Base-by-base conservation (phyloP, 2,329 filamentous ascomycete species). In the Alternaria gansuensis region DNA sequence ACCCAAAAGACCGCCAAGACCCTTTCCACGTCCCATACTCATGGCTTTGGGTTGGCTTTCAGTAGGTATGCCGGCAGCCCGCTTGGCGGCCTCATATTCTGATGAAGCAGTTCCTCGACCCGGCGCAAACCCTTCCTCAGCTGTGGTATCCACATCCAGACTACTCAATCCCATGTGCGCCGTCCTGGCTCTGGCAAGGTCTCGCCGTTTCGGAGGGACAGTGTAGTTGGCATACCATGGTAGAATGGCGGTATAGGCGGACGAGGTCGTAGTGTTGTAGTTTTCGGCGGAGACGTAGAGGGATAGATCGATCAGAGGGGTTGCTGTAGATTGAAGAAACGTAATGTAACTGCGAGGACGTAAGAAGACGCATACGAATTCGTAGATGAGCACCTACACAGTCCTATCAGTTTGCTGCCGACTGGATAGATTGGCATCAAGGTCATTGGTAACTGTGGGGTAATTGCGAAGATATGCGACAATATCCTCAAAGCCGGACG, bases 221-320 rank as follows among this genome's bases (percentile, higher is more conserved):
- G 90, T 90, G 86, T 95, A 99, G 69, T 93, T 93, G 62, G 93
- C 84, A 17, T 95, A 93, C 83, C 95, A 96, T 39, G 90, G 87
- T 37, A 98, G 86, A 56, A 97, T 85, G 5, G 82, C 81, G 65
- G 89, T 92, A 79, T 93, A 97, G 36, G 92, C 89, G 2, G 92
- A 91, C 14, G 92, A 88, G 4, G 93, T 97, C 48, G 85, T 81
- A 41, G 84, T 82, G 54, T 88, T 83, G 85, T 95, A 99, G 81
- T 98, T 97, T 64, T 92, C 87, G 57, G 90, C 91, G 31, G 93
- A 95, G 63, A 95, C 90, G 77, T 96, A 98, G 68, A 98, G 88
- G 51, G 89, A 93, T 57, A 97, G 87, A 69, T 96, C 91, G 69
- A 97, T 77, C 60, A 98, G 85, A 31, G 90, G 87, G 49, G 88